Evolutionary conservation across 2,329 filamentous ascomycete species (phyloP).

Genomic region (Beauveria brongniartii): DNA sequence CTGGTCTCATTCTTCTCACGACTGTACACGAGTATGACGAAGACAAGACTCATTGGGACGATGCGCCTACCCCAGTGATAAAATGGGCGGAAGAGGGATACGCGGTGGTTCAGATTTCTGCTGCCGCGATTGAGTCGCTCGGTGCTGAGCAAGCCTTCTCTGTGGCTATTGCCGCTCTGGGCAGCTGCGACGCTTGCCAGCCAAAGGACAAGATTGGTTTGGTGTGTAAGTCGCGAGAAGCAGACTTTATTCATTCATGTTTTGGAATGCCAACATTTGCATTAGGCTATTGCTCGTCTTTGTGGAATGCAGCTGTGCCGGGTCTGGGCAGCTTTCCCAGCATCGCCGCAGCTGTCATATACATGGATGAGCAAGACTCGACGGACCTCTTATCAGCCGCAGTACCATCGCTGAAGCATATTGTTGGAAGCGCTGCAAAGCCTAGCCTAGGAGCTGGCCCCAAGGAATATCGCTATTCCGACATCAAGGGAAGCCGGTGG

Average conservation of each 20-base stretch:
- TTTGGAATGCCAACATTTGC: neutral
- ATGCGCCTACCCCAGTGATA: slow-evolving; percentile 17
- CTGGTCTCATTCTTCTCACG: slow-evolving; percentile 24
- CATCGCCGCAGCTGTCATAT: neutral
- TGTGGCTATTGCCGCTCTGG: neutral
- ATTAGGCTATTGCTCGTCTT: neutral
- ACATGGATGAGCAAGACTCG: neutral
- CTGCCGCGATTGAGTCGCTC: neutral
- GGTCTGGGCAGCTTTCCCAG: neutral
- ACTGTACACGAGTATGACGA: neutral
- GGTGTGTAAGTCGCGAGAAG: neutral
- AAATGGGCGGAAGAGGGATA: slow-evolving; percentile 32
- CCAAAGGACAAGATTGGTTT: neutral
- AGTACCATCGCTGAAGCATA: neutral
- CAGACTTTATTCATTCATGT: neutral
- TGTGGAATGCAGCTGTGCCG: neutral
- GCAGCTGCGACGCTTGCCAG: neutral
- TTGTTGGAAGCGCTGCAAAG: neutral
- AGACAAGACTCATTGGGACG: slow-evolving; percentile 4
- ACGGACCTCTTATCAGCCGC: neutral
- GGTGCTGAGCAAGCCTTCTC: neutral
- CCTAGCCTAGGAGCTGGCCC: too few relatives aligned
- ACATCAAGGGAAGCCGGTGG: neutral
- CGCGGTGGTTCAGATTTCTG: slow-evolving; percentile 19
- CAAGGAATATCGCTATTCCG: neutral